Conservation (phyloP, 371 early-diverging fungal genomes). For the Modicella reniformis region DNA sequence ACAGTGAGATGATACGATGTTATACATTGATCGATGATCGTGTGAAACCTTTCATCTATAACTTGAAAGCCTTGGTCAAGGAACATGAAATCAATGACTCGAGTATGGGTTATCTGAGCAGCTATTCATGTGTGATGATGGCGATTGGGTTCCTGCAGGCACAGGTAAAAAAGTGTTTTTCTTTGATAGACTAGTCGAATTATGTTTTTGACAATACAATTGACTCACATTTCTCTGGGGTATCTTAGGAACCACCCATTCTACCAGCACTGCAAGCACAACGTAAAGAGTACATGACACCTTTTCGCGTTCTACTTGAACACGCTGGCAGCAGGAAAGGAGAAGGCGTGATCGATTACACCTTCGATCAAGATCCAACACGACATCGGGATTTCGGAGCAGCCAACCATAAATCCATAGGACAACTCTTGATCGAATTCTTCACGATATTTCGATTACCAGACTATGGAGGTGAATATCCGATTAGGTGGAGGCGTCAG, state of each 20-base stretch:
- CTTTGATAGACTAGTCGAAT: not conserved
- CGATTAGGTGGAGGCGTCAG: constrained; percentile 39
- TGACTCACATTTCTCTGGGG: not conserved
- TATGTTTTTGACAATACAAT: too few relatives aligned
- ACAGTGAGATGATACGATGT: constrained; percentile 36
- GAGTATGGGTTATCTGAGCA: constrained; percentile 35
- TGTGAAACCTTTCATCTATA: constrained; percentile 42
- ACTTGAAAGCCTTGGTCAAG: constrained; percentile 38
- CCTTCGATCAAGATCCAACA: constrained; percentile 29
- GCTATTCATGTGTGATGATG: constrained; percentile 46
- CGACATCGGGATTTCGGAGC: constrained; percentile 36
- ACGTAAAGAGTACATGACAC: constrained; percentile 26
- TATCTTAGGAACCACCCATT: constrained; percentile 36
- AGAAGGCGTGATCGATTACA: constrained; percentile 30
- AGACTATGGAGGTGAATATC: constrained; percentile 50
- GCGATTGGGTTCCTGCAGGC: constrained; percentile 40
- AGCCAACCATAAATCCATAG: constrained; percentile 38
- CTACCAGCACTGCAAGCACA: constrained; percentile 38
- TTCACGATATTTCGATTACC: constrained; percentile 49
- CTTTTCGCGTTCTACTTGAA: constrained; percentile 19
- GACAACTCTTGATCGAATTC: constrained; percentile 46
- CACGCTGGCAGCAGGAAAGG: constrained; percentile 24
- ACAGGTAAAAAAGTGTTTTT: not conserved
- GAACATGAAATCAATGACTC: constrained; percentile 46
- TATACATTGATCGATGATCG: constrained; percentile 39